Evolutionary conservation across 345 rosid species (phyloP), one percentile per base, ranked within the genome.

Genomic region (Brassica nigra): DNA sequence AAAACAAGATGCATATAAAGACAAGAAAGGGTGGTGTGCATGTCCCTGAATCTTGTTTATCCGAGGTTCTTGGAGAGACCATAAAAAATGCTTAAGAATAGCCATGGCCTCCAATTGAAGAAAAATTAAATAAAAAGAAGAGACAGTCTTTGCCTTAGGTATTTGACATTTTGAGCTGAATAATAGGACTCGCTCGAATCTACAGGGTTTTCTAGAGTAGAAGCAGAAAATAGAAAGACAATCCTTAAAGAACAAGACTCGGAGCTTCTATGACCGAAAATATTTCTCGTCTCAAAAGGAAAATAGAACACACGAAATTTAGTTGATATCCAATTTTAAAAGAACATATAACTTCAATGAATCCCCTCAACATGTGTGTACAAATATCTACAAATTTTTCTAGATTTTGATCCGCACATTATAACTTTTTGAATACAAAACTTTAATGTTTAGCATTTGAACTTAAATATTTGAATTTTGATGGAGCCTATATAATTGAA

Each of bases 61-160:
- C 84, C 83, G 88, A 62, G 42, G 61, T 79, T 82, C 58, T 83
- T 87, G 86, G 78, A 75, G 3, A 47, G 18, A 72, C 83, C 84
- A 81, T 52, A 76, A 34, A 70, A 49, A 66, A 34, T 57, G 61
- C 70, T 71, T 44, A 14, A 71, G 69, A 65, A 76, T 71, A 81
- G 79, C 1, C 55, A 68, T 55, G 42, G 55, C 31, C 66, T 68
- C 0, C 58, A 49, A 28, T 39, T 57, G 71, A 58, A 52, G 57
- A n/a, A 52, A 52, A 18, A n/a, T 52, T 52, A 52, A 52, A n/a
- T 4, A 47, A 9, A 62, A 62, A 29, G 7, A 5, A 42, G 57
- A 70, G 76, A 75, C 76, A 70, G 69, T 76, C 57, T 65, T 18
- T 34, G 36, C 77, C 73, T 47, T 9, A 71, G 44, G 73, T 59